A percentile compares a stretch with the other conserved stretches of the same genome.
Conservation (phyloP, 768 basidiomycete genomes). For the Lanmaoa rubissima region DNA sequence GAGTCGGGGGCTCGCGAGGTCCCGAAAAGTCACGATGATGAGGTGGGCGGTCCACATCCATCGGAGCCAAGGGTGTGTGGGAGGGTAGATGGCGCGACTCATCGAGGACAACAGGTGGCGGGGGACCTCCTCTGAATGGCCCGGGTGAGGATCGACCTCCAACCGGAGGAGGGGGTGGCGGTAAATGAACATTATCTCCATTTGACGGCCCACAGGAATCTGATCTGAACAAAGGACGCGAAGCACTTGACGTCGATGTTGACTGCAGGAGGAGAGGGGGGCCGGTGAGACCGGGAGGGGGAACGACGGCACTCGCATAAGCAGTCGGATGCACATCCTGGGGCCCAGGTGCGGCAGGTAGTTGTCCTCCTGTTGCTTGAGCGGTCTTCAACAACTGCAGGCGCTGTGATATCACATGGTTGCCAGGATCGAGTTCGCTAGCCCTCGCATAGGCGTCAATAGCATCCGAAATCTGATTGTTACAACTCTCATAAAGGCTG, state of each 20-base stretch:
- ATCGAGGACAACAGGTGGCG: slow-evolving; percentile 77
- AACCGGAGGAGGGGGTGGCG: slow-evolving; percentile 55
- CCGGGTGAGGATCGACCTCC: slow-evolving; percentile 56
- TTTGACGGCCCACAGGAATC: slow-evolving; percentile 60
- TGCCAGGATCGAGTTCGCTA: slow-evolving; percentile 87
- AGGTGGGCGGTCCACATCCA: slow-evolving; percentile 62
- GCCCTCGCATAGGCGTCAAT: slow-evolving; percentile 98
- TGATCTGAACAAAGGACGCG: slow-evolving; percentile 55
- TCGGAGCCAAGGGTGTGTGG: slow-evolving; percentile 74
- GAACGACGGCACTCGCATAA: slow-evolving; percentile 76
- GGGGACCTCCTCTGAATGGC: slow-evolving; percentile 81
- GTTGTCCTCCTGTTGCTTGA: slow-evolving; percentile 66
- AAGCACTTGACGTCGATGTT: slow-evolving; percentile 20
- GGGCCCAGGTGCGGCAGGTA: slow-evolving; percentile 88
- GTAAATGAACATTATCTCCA: slow-evolving; percentile 44
- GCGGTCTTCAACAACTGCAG: slow-evolving; percentile 77
- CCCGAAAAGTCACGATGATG: slow-evolving; percentile 57
- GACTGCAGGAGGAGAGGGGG: slow-evolving; percentile 65
- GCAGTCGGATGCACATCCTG: slow-evolving; percentile 97
- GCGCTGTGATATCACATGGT: slow-evolving; percentile 78
- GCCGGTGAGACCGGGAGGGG: slow-evolving; percentile 65
- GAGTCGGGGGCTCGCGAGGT: slow-evolving; percentile 42
- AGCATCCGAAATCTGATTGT: slow-evolving; percentile 97
- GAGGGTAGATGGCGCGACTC: slow-evolving; percentile 66
- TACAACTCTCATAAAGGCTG: slow-evolving; percentile 95